These are phyloP conservation scores for Letharia lupina DNA, from an alignment of 495 filamentous ascomycete species.

Conservation along the genomic window DNA sequence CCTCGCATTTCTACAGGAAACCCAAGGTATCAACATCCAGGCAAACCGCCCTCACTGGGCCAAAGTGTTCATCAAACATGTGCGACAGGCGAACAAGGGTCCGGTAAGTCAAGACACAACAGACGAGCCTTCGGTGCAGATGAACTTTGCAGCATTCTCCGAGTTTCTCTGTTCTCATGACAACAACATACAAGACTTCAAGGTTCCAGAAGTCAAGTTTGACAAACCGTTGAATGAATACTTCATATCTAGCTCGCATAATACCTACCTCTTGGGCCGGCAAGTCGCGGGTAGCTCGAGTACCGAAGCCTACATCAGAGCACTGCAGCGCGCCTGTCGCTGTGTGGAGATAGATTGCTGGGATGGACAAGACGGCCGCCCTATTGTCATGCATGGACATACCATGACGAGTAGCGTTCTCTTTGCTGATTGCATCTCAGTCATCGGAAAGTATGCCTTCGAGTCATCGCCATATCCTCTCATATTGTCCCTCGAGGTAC, in stretches of 20 bases:
- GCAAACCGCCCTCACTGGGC: slow-evolving; percentile 58
- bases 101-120: slow-evolving; percentile 31
- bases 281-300: slow-evolving; percentile 86
- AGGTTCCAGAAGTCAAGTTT: slow-evolving; percentile 50
- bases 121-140: slow-evolving; percentile 42
- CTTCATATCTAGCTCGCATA: slow-evolving; percentile 97
- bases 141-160: slow-evolving; percentile 68
- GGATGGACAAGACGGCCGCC: slow-evolving; percentile 81
- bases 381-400: slow-evolving; percentile 82
- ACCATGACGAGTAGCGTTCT: slow-evolving; percentile 79
- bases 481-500: slow-evolving; percentile 91
- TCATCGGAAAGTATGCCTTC: slow-evolving; percentile 91
- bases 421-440: slow-evolving; percentile 82
- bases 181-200: slow-evolving; percentile 53
- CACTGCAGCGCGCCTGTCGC: slow-evolving; percentile 80
- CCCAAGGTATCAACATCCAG: slow-evolving; percentile 69
- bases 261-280: slow-evolving; percentile 87
- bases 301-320: slow-evolving; percentile 85
- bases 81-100: slow-evolving; percentile 54
- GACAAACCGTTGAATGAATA: slow-evolving; percentile 91
- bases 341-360: slow-evolving; percentile 98
- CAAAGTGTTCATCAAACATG: slow-evolving; percentile 62
- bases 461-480: slow-evolving; percentile 71
- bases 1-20: slow-evolving; percentile 59
- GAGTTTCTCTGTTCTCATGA: slow-evolving; percentile 66